Conservation (phyloP, 2,329 filamentous ascomycete genomes). For the Fusarium chuoi region DNA sequence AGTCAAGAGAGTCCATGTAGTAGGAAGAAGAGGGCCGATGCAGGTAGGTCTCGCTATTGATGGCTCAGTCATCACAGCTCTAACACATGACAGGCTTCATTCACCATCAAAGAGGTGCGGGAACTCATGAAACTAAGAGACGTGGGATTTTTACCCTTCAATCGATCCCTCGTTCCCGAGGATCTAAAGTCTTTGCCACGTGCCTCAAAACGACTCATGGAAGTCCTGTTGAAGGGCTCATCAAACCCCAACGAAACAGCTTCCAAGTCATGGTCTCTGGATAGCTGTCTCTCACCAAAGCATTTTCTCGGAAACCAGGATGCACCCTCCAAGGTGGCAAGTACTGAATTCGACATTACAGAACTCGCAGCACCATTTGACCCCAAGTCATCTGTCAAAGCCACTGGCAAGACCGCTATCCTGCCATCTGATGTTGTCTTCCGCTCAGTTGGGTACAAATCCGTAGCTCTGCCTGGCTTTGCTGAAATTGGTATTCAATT, state of each 20-base stretch:
- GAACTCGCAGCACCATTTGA: conserved; percentile 66
- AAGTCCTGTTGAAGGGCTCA: conserved; percentile 83
- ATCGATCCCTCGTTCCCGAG: conserved; percentile 72
- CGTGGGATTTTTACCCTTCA: conserved; percentile 77
- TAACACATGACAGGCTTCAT: conserved; percentile 72
- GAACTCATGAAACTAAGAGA: conserved; percentile 83
- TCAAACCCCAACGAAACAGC: conserved; percentile 58
- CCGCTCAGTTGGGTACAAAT: conserved; percentile 94
- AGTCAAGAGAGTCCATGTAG: conserved; percentile 83
- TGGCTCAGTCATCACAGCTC: not conserved
- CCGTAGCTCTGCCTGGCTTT: conserved; percentile 79
- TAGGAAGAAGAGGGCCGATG: conserved; percentile 88
- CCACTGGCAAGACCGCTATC: conserved; percentile 60
- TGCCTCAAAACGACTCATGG: conserved; percentile 79
- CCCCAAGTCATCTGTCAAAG: conserved; percentile 58
- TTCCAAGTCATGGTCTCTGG: conserved; percentile 80
- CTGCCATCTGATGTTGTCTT: conserved; percentile 81
- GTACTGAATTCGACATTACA: conserved; percentile 74
- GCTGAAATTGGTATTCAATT: conserved; percentile 80
- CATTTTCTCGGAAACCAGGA: conserved; percentile 67
- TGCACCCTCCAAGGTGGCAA: conserved; percentile 63
- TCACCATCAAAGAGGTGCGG: conserved; percentile 93
- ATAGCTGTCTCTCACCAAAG: conserved; percentile 84
- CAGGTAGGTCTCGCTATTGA: conserved; percentile 66
- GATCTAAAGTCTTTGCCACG: conserved; percentile 77